phyloP scores from a whole-genome alignment of 257 asterid genomes.

The Haberlea rhodopensis region DNA sequence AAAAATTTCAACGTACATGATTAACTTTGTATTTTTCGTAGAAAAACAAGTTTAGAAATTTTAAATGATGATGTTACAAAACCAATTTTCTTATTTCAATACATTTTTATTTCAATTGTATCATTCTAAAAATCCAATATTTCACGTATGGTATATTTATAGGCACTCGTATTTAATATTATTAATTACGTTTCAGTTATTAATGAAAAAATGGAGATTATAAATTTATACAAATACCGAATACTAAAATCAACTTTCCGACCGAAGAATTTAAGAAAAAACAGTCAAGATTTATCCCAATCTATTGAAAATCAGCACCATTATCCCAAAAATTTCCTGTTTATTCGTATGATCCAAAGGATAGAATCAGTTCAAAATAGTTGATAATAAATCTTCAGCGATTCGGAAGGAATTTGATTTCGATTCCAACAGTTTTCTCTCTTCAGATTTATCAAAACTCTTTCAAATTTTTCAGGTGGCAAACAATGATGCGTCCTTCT shows the following conservation, averaged over 20 bases:
- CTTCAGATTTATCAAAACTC: too few relatives aligned
- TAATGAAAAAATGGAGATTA: not conserved
- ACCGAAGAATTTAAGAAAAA: not conserved
- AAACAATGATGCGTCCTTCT: not conserved
- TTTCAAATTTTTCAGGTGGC: not conserved
- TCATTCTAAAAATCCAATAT: constrained; percentile 27
- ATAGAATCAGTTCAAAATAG: too few relatives aligned
- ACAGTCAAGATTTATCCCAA: not conserved
- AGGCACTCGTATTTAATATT: constrained; percentile 5
- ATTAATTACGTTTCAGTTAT: not conserved
- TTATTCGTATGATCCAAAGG: too few relatives aligned
- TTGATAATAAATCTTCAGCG: too few relatives aligned
- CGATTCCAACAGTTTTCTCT: constrained; percentile 11
- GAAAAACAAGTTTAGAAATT: too few relatives aligned
- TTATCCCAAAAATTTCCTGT: not conserved
- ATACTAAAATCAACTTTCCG: not conserved
- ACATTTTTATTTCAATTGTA: too few relatives aligned
- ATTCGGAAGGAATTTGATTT: too few relatives aligned
- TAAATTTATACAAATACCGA: not conserved
- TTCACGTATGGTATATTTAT: constrained; percentile 32
- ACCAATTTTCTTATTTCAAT: too few relatives aligned
- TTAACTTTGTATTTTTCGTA: too few relatives aligned
- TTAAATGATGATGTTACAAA: too few relatives aligned
- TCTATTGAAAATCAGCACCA: not conserved
- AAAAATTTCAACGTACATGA: too few relatives aligned